phyloP scores from a whole-genome alignment of 1,284 basidiomycete species.

The Tylopilus orsonianus region DNA sequence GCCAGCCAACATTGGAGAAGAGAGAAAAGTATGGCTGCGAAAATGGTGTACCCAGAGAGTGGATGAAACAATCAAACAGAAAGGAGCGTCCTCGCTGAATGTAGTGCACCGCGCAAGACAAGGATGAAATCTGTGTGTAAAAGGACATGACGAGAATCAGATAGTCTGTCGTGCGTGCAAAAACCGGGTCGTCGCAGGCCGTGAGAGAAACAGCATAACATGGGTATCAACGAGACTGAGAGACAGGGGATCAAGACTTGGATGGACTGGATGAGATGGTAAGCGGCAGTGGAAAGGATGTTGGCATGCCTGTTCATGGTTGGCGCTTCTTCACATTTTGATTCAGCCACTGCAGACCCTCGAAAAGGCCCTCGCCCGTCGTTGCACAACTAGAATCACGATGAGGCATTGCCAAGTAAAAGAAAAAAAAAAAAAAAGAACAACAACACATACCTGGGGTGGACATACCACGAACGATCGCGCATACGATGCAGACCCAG shows the following conservation, averaged over 20 bases:
- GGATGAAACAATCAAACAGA: constrained; percentile 15
- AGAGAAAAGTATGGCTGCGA: constrained; percentile 19
- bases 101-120: constrained; percentile 24
- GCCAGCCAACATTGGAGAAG: constrained; percentile 18
- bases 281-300: constrained; percentile 11
- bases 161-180: constrained; percentile 38
- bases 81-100: constrained; percentile 19
- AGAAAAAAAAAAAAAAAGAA: neutral
- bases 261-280: constrained; percentile 24
- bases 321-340: constrained; percentile 93
- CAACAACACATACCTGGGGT: constrained; percentile 94
- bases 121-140: constrained; percentile 12
- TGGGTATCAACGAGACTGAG: constrained; percentile 34
- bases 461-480: constrained; percentile 98
- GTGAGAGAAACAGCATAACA: constrained; percentile 37
- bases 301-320: constrained; percentile 43
- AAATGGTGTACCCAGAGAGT: constrained; percentile 16
- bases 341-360: constrained; percentile 94
- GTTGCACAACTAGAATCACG: constrained; percentile 76
- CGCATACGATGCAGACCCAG: constrained; percentile 94
- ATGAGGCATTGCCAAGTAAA: constrained; percentile 11
- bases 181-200: constrained; percentile 33
- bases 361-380: constrained; percentile 92
- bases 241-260: constrained; percentile 12
- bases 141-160: constrained; percentile 33